These are phyloP conservation scores for Mortierella sp. DNA, from an alignment of 371 early-diverging fungal species.

Conservation along the genomic window DNA sequence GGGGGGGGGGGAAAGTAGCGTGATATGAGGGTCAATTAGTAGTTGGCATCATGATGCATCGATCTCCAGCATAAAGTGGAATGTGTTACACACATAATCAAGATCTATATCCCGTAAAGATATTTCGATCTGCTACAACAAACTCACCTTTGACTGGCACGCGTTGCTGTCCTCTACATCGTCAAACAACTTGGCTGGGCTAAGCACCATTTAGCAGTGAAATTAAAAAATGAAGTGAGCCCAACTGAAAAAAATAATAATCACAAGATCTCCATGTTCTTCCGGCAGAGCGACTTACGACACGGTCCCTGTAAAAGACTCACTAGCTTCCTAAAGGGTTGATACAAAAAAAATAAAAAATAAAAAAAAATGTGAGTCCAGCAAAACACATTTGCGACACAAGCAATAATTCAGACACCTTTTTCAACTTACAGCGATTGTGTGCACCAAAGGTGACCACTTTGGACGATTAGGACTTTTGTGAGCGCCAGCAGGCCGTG, in stretches of 20 bases:
- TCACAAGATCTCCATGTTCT: no score
- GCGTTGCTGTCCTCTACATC: neutral
- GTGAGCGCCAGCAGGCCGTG: neutral
- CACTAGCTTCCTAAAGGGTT: conserved; percentile 12
- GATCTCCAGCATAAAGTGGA: neutral
- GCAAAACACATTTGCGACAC: neutral
- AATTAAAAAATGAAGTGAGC: neutral
- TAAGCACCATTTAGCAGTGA: neutral
- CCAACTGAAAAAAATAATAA: neutral
- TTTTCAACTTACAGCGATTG: conserved; percentile 18
- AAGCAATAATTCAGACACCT: neutral
- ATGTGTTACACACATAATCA: neutral
- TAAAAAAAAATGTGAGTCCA: neutral
- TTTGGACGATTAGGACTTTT: conserved; percentile 14
- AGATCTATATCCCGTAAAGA: neutral
- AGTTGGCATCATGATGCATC: neutral
- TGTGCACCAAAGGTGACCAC: conserved; percentile 34
- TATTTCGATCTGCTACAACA: neutral
- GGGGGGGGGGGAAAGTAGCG: neutral
- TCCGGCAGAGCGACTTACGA: conserved; percentile 6
- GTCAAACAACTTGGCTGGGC: conserved; percentile 21
- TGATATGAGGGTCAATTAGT: neutral
- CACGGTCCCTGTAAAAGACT: conserved; percentile 13
- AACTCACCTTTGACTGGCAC: neutral
- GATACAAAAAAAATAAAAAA: neutral